Evolutionary conservation across 768 basidiomycete species (phyloP).

Genomic region (Neoboletus magnificus): DNA sequence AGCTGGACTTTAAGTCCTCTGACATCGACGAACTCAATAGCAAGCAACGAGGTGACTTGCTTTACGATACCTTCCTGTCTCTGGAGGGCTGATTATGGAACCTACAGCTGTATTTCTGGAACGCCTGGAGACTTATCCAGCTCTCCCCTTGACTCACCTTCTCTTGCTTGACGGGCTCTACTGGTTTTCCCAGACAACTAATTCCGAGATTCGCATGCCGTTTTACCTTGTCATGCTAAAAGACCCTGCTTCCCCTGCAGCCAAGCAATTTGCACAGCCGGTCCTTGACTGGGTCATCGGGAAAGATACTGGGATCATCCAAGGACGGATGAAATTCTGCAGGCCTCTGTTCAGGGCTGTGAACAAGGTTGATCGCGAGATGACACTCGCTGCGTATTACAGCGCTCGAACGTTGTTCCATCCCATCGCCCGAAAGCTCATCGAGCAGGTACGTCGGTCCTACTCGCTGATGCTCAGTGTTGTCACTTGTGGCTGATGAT

Average conservation of each 20-base stretch:
- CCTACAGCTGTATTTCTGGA: slow-evolving; percentile 54
- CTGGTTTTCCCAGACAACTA: slow-evolving; percentile 38
- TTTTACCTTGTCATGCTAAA: slow-evolving; percentile 51
- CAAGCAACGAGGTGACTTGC: slow-evolving; percentile 44
- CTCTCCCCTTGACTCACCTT: slow-evolving; percentile 44
- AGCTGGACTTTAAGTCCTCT: slow-evolving; percentile 39
- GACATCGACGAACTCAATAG: slow-evolving; percentile 49
- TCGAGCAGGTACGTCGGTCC: slow-evolving; percentile 41
- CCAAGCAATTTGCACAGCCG: slow-evolving; percentile 29
- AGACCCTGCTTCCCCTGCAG: slow-evolving; percentile 33
- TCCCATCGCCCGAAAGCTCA: slow-evolving; percentile 48
- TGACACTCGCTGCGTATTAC: slow-evolving; percentile 36
- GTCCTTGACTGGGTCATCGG: slow-evolving; percentile 49
- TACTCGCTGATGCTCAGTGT: not conserved
- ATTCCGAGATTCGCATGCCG: slow-evolving; percentile 50
- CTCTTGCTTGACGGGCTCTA: slow-evolving; percentile 44
- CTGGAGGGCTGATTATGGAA: not conserved
- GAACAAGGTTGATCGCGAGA: slow-evolving; percentile 34
- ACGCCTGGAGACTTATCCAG: slow-evolving; percentile 39
- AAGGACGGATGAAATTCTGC: slow-evolving; percentile 58
- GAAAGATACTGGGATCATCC: slow-evolving; percentile 38
- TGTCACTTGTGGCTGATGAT: not conserved
- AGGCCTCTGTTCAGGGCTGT: slow-evolving; percentile 43
- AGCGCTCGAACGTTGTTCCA: slow-evolving; percentile 40
- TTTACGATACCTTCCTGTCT: not conserved